Percentiles rank a stretch among this genome's conserved stretches.
Conservation (phyloP, 306 rosid genomes). For the Argentina anserina region DNA sequence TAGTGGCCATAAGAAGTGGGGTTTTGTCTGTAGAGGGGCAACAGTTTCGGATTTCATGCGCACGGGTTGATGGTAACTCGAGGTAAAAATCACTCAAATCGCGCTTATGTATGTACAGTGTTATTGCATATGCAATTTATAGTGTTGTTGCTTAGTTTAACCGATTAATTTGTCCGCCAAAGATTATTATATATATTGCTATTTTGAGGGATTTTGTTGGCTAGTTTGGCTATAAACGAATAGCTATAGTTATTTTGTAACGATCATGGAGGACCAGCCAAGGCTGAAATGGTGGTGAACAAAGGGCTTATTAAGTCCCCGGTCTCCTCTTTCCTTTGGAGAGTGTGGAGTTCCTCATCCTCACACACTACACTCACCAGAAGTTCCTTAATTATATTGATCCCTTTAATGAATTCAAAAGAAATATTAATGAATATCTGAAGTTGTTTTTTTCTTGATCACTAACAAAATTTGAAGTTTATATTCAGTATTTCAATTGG, state of each 20-base stretch:
- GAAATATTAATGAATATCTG: no score
- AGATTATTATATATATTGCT: not conserved
- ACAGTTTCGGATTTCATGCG: not conserved
- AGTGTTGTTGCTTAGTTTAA: not conserved
- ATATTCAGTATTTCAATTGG: no score
- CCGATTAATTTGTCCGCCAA: constrained; percentile 1
- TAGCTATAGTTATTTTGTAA: not conserved
- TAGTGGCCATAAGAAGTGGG: constrained; percentile 5
- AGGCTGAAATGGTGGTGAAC: not conserved
- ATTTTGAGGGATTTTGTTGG: not conserved
- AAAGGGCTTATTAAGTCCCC: not conserved
- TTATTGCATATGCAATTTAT: not conserved
- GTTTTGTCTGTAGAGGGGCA: not conserved
- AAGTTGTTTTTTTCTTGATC: no score
- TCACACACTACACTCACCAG: not conserved
- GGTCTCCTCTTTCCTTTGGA: not conserved
- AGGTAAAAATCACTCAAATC: constrained; percentile 14
- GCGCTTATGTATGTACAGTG: not conserved
- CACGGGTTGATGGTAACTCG: constrained; percentile 4
- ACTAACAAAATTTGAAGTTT: no score
- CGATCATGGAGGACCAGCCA: not conserved
- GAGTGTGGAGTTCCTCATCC: not conserved
- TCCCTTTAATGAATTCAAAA: no score
- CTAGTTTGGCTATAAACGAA: not conserved
- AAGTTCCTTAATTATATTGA: no score